A percentile compares a stretch with the other conserved stretches of the same genome.
Evolutionary conservation across 257 asterid species (phyloP).

Genomic region (Penstemon davidsonii): DNA sequence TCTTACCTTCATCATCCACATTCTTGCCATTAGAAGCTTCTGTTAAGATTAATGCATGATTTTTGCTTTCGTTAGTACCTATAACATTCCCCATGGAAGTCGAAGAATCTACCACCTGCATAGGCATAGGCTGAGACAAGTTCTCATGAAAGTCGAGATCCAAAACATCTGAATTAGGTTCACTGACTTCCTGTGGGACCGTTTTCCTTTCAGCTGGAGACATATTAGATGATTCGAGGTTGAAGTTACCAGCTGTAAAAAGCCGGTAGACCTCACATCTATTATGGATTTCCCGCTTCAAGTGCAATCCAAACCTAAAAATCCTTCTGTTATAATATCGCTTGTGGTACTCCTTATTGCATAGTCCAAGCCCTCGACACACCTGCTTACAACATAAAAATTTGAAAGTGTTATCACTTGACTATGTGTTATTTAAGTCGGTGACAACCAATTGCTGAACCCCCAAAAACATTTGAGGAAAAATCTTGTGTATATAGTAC

Average conservation of each 20-base stretch:
- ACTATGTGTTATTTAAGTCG: conserved; percentile 6
- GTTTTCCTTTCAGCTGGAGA: conserved; percentile 32
- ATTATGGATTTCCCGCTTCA: conserved; percentile 59
- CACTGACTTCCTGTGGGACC: conserved; percentile 33
- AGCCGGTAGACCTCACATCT: conserved; percentile 69
- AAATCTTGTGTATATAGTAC: conserved; percentile 7
- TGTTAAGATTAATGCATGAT: conserved; percentile 30
- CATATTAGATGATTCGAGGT: conserved; percentile 42
- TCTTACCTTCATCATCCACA: conserved; percentile 37
- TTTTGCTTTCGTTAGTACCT: conserved; percentile 33
- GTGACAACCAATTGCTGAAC: conserved; percentile 7
- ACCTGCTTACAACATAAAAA: conserved; percentile 49
- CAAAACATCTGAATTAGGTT: conserved; percentile 36
- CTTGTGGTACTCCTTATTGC: conserved; percentile 67
- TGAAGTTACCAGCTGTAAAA: conserved; percentile 72
- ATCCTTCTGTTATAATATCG: conserved; percentile 54
- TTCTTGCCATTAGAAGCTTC: conserved; percentile 43
- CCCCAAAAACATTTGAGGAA: conserved; percentile 7
- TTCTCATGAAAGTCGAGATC: conserved; percentile 35
- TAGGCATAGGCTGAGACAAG: conserved; percentile 37
- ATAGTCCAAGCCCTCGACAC: conserved; percentile 73
- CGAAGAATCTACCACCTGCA: conserved; percentile 40
- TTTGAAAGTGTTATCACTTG: conserved; percentile 22
- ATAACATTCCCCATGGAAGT: conserved; percentile 37
- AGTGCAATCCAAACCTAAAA: conserved; percentile 66